Conservation (phyloP, 768 basidiomycete species). For the Hericium coralloides region DNA sequence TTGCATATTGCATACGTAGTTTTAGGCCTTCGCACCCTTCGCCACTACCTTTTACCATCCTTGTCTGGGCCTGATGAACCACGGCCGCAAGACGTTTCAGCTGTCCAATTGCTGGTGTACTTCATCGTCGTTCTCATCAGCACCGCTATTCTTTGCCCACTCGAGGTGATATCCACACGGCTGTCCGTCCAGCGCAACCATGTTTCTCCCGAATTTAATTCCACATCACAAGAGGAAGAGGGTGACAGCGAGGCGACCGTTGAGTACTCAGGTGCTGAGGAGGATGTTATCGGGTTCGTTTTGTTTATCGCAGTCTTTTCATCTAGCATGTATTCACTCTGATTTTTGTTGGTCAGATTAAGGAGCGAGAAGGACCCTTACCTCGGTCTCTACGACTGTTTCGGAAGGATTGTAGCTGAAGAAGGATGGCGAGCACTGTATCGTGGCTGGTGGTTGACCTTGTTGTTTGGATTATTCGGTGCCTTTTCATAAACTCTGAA, state of each 20-base stretch:
- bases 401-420: conserved; percentile 67
- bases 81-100: conserved; percentile 34
- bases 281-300: conserved; percentile 79
- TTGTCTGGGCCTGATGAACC: conserved; percentile 27
- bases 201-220: conserved; percentile 63
- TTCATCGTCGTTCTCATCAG: conserved; percentile 46
- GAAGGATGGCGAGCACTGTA: conserved; percentile 70
- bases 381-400: conserved; percentile 63
- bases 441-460: conserved; percentile 81
- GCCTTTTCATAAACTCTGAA: conserved; percentile 26
- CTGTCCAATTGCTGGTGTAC: conserved; percentile 45
- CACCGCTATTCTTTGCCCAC: conserved; percentile 54
- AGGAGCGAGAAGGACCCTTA: conserved; percentile 81
- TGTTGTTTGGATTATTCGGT: conserved; percentile 51
- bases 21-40: conserved; percentile 32
- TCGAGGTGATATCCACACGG: conserved; percentile 73
- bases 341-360: not conserved
- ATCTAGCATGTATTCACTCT: not conserved
- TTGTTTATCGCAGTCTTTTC: not conserved
- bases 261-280: conserved; percentile 62
- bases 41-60: conserved; percentile 52
- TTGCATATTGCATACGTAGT: conserved; percentile 37
- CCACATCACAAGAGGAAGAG: conserved; percentile 65
- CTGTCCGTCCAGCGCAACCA: conserved; percentile 84
- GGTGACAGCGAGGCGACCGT: conserved; percentile 44